Evolutionary conservation across 306 rosid species (phyloP), one percentile per base, ranked within the genome.

Genomic region (Malus asiatica): DNA sequence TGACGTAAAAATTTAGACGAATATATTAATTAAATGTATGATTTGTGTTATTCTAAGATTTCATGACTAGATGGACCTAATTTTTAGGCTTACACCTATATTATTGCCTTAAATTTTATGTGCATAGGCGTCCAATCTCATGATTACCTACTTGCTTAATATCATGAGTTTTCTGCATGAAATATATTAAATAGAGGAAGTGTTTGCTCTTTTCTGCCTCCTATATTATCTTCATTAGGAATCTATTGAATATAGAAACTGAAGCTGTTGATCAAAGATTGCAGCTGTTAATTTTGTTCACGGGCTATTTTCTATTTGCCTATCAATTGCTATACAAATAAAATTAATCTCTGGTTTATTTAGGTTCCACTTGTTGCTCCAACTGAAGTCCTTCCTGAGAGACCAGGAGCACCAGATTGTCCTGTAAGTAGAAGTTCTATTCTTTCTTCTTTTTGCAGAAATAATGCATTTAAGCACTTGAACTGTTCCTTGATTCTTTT

Each of bases 331-430:
- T 16, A 25, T 7, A 38, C 42, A 38, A 38, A 38, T 38, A 38
- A 20, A 73, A 44, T 76, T 80, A 60, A 78, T 80, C 58, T 62
- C 46, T 69, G 23, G 33, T 68, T 86, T 40, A 35, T 83, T 72
- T 81, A 95, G 98, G 96, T 92, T 73, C 95, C 93, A 73, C 87
- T 68, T 85, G 57, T 72, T 57, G 84, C 84, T 78, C 61, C 85
- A 66, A 86, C 82, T 82, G 98, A 92, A 71, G 77, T 83, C 51
- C 97, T 84, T 77, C 97, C 97, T 0, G 98, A 92, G 88, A 95
- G 96, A 84, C 90, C 88, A 48, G 97, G 93, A 82, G 87, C 75
- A 60, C 97, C 92, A 77, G 98, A 95, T 83, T 95, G 98, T 82
- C 97, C 97, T 6, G 98, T 95, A 83, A 86, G 97, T 87, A 81